Conservation (phyloP, 1,139 yeast genomes). For the Candida sp. region DNA sequence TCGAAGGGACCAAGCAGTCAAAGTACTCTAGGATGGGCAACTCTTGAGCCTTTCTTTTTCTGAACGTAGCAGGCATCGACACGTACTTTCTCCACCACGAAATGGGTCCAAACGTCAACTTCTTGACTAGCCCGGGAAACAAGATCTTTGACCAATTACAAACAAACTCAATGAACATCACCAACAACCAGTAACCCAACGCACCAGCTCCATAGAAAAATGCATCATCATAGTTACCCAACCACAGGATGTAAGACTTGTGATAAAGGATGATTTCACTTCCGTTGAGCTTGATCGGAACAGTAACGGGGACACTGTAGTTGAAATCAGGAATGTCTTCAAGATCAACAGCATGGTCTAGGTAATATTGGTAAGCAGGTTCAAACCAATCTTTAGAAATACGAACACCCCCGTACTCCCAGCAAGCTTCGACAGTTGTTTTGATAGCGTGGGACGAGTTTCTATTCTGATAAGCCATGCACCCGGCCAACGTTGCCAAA, state of each 20-base stretch:
- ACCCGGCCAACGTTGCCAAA: conserved; percentile 10
- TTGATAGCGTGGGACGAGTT: background rate
- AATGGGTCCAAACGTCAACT: conserved; percentile 24
- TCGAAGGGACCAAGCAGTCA: conserved; percentile 29
- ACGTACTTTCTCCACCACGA: conserved; percentile 30
- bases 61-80: conserved; percentile 31
- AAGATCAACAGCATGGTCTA: conserved; percentile 20
- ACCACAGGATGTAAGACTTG: conserved; percentile 17
- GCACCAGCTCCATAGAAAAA: conserved; percentile 52
- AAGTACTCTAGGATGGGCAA: conserved; percentile 20
- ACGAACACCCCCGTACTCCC: conserved; percentile 7
- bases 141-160: conserved; percentile 42
- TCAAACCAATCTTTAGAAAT: conserved; percentile 19
- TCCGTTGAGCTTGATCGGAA: conserved; percentile 25
- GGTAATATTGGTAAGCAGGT: conserved; percentile 20
- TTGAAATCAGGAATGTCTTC: conserved; percentile 26
- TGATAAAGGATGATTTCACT: conserved; percentile 7
- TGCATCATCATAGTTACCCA: conserved; percentile 41
- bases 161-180: conserved; percentile 42
- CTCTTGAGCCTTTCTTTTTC: conserved; percentile 26
- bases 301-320: conserved; percentile 18
- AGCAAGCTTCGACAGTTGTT: background rate
- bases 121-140: conserved; percentile 26
- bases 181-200: conserved; percentile 52
- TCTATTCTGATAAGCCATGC: conserved; percentile 7